A percentile compares a stretch with the other conserved stretches of the same genome.
Evolutionary conservation across 441 rosid genomes (phyloP).

Genomic region (Eutrema salsugineum): DNA sequence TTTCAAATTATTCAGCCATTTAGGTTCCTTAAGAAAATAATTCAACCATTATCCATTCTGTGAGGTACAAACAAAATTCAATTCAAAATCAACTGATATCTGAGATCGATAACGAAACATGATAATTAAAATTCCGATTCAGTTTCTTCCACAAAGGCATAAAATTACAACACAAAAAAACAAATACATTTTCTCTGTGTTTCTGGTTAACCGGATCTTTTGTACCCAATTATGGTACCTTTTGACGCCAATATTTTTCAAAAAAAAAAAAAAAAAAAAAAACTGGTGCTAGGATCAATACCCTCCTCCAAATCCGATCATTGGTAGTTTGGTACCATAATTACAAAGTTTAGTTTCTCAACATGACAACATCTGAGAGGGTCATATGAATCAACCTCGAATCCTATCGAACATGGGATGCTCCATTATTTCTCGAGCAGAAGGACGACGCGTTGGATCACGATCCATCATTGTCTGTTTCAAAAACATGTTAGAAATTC

Average conservation of each 20-base stretch:
- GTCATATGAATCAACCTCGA: constrained; percentile 17
- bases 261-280: too few relatives aligned
- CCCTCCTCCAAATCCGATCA: neutral
- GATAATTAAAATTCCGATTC: neutral
- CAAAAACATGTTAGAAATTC: constrained; percentile 20
- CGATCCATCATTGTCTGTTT: constrained; percentile 77
- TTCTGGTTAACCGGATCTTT: neutral
- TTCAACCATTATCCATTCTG: too few relatives aligned
- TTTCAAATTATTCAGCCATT: too few relatives aligned
- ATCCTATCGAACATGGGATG: constrained; percentile 62
- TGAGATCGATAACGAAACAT: too few relatives aligned
- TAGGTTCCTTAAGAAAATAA: too few relatives aligned
- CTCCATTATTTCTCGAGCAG: constrained; percentile 56
- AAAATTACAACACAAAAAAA: neutral
- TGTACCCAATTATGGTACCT: neutral
- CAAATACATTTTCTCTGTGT: neutral
- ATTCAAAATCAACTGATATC: too few relatives aligned
- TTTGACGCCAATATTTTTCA: neutral
- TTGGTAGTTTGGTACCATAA: constrained; percentile 23
- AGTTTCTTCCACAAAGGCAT: neutral
- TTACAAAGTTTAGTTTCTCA: constrained; percentile 19
- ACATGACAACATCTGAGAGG: neutral
- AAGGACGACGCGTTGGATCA: constrained; percentile 71
- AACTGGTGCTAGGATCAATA: neutral
- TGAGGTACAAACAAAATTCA: too few relatives aligned